phyloP scores from a whole-genome alignment of 75 land plant genomes.

The Pseudotsuga menziesii region DNA sequence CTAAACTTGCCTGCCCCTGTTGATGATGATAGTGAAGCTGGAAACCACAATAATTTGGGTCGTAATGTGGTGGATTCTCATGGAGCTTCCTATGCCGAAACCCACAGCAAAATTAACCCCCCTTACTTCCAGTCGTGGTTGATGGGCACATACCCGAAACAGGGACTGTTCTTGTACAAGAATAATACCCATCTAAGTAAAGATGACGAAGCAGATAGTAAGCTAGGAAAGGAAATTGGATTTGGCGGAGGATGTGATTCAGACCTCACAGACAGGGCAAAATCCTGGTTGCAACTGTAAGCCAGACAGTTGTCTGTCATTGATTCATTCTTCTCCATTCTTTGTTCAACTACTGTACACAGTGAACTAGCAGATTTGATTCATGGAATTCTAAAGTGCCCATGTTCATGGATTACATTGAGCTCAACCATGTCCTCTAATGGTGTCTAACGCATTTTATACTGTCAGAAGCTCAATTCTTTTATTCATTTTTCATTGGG shows the following conservation, averaged over 20 bases:
- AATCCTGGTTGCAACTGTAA: conserved; percentile 7
- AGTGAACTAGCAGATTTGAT: no score
- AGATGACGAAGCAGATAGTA: conserved; percentile 9
- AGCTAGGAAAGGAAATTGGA: conserved; percentile 7
- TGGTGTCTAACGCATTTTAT: not conserved
- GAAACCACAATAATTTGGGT: not conserved
- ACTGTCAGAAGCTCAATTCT: not conserved
- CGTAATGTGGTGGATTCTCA: not conserved
- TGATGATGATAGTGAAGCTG: conserved; percentile 1
- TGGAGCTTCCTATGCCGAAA: not conserved
- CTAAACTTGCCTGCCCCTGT: conserved; percentile 9
- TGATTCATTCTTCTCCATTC: conserved; percentile 2
- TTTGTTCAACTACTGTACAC: not conserved
- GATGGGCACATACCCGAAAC: conserved; percentile 8
- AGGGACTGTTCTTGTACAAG: conserved; percentile 4
- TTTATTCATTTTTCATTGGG: not conserved
- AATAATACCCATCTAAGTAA: not conserved
- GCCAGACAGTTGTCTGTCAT: not conserved
- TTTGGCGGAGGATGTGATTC: not conserved
- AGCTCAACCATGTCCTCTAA: conserved; percentile 4
- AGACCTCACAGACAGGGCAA: not conserved
- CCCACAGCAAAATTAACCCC: conserved; percentile 1
- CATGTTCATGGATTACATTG: not conserved
- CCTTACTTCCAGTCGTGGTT: conserved; percentile 9
- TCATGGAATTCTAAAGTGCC: conserved; percentile 2